phyloP scores from a whole-genome alignment of 2,329 filamentous ascomycete species.

The Graphilbum fragrans region DNA sequence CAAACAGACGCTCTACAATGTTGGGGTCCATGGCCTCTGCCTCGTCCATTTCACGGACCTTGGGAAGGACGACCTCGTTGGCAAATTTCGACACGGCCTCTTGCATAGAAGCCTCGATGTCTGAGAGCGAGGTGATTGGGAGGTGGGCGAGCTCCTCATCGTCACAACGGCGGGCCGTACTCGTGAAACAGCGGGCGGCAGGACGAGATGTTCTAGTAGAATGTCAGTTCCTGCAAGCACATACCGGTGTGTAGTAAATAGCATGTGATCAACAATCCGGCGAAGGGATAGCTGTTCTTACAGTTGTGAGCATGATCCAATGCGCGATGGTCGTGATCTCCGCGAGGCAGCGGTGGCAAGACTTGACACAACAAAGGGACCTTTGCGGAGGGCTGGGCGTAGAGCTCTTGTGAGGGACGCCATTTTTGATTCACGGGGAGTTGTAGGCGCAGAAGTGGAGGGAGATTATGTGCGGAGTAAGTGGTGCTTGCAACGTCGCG shows the following conservation, averaged over 20 bases:
- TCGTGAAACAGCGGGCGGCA: slow-evolving; percentile 42
- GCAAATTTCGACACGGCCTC: slow-evolving; percentile 89
- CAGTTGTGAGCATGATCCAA: slow-evolving; percentile 9
- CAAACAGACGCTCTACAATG: slow-evolving; percentile 86
- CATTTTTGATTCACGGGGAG: too few species aligned
- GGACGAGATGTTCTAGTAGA: neutral
- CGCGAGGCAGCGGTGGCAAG: slow-evolving; percentile 3
- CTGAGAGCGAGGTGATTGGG: slow-evolving; percentile 84
- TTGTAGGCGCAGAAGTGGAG: too few species aligned
- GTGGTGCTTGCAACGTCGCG: too few species aligned
- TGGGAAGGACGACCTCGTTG: slow-evolving; percentile 75
- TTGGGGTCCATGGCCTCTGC: slow-evolving; percentile 82
- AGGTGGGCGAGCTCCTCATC: slow-evolving; percentile 74
- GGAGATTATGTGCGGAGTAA: too few species aligned
- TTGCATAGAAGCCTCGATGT: slow-evolving; percentile 79
- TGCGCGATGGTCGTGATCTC: slow-evolving; percentile 3
- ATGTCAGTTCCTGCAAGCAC: too few species aligned
- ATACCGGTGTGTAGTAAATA: too few species aligned
- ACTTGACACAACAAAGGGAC: slow-evolving; percentile 16
- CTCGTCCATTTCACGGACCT: slow-evolving; percentile 96
- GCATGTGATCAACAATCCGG: too few species aligned
- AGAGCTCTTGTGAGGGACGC: slow-evolving; percentile 38
- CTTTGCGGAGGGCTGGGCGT: slow-evolving; percentile 36
- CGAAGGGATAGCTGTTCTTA: neutral
- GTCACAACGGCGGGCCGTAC: slow-evolving; percentile 45